Conservation (phyloP, 129 eudicot species). For the Saussurea involucrata region DNA sequence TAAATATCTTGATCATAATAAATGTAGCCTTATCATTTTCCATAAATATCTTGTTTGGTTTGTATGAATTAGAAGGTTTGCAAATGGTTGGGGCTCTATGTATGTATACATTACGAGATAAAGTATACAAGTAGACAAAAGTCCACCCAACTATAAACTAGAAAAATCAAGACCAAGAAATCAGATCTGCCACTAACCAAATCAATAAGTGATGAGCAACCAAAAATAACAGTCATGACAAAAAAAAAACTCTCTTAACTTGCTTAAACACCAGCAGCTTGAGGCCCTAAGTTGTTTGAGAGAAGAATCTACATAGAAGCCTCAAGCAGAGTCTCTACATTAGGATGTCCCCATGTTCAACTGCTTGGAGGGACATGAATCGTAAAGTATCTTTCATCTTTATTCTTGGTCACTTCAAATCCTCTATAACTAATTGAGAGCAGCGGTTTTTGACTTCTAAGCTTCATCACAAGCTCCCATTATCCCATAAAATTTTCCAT, state of each 20-base stretch:
- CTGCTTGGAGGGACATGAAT: not conserved
- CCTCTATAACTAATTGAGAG: not conserved
- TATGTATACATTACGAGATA: not conserved
- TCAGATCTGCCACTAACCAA: not conserved
- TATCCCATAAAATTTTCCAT: not conserved
- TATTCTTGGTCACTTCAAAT: not conserved
- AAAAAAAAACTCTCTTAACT: not conserved
- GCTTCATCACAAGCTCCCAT: not conserved
- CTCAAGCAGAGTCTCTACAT: not conserved
- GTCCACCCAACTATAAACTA: not conserved
- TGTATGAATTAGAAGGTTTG: not conserved
- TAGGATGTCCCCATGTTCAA: not conserved
- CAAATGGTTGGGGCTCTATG: not conserved
- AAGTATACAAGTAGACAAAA: not conserved
- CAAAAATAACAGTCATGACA: not conserved
- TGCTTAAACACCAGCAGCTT: not conserved
- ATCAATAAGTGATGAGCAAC: not conserved
- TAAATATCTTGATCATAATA: not conserved
- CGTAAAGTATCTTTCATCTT: not conserved
- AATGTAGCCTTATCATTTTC: not conserved
- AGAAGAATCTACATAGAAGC: not conserved
- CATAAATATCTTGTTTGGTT: not conserved
- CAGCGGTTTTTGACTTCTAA: not conserved
- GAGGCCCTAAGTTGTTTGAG: not conserved
- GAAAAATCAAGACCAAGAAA: not conserved